These are phyloP conservation scores for Fusarium veterinarium DNA, from an alignment of 2,329 filamentous ascomycete genomes.

Conservation along the genomic window DNA sequence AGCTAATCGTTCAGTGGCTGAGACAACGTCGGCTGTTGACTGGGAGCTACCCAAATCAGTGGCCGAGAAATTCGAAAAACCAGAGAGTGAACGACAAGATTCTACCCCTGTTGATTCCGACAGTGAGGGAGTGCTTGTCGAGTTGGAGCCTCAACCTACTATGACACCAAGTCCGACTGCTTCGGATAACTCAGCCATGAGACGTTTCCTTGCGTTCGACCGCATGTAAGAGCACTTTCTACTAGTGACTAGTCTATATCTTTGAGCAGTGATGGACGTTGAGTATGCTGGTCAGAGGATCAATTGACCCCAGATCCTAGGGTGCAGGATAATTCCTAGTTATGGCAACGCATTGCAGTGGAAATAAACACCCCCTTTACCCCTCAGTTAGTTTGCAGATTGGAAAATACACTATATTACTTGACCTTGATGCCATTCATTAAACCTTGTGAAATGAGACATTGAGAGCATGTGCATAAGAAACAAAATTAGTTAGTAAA, in stretches of 20 bases:
- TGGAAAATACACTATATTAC: not conserved
- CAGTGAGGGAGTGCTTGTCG: not conserved
- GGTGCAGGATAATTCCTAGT: rapidly evolving
- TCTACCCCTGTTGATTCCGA: not conserved
- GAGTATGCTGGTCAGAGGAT: not conserved
- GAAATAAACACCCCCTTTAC: no score
- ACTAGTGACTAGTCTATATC: no score
- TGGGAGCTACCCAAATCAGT: not conserved
- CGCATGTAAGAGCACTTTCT: not conserved
- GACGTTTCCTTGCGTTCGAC: not conserved
- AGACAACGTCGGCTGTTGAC: not conserved
- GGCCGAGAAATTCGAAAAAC: not conserved
- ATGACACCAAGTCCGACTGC: rapidly evolving
- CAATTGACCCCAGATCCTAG: rapidly evolving
- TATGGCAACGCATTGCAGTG: no score
- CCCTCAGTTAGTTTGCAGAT: rapidly evolving
- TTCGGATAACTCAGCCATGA: not conserved
- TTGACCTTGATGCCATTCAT: not conserved
- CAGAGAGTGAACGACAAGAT: not conserved
- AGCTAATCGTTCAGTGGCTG: not conserved
- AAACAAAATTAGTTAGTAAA: rapidly evolving
- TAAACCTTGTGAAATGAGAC: not conserved
- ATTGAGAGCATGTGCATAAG: rapidly evolving
- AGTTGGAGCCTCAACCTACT: not conserved
- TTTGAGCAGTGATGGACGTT: not conserved